Evolutionary conservation across 257 asterid species (phyloP).

Genomic region (Solanum chmielewskii): DNA sequence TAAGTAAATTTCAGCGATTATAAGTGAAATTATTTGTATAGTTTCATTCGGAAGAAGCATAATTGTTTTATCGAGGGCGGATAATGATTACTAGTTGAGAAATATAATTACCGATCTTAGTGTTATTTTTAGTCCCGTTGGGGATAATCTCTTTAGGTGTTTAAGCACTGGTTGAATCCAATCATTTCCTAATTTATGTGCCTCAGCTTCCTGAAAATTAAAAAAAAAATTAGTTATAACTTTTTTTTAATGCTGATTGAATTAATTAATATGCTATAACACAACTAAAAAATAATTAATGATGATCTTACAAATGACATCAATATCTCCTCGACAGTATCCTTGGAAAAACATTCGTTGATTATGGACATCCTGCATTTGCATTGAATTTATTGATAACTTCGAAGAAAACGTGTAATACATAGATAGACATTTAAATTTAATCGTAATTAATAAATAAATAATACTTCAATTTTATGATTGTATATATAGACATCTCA

Average conservation of each 20-base stretch:
- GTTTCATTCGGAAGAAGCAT: not conserved
- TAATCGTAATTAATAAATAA: too few relatives aligned
- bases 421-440: not conserved
- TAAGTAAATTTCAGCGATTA: not conserved
- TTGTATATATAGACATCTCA: not conserved
- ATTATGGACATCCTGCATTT: slow-evolving; percentile 45
- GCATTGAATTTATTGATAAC: not conserved
- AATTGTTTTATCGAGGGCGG: not conserved
- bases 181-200: slow-evolving; percentile 55
- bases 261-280: not conserved
- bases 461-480: not conserved
- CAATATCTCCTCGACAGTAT: slow-evolving; percentile 66
- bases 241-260: not conserved
- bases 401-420: too few relatives aligned
- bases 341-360: slow-evolving; percentile 66
- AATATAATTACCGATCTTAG: not conserved
- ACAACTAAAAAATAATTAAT: not conserved
- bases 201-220: slow-evolving; percentile 70
- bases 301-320: slow-evolving; percentile 48
- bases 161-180: slow-evolving; percentile 58
- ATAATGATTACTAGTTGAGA: not conserved
- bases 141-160: slow-evolving; percentile 23
- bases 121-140: not conserved
- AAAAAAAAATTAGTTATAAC: not conserved
- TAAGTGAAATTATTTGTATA: not conserved